phyloP scores from a whole-genome alignment of 148 eudicot species.

The Euryodendron excelsum region DNA sequence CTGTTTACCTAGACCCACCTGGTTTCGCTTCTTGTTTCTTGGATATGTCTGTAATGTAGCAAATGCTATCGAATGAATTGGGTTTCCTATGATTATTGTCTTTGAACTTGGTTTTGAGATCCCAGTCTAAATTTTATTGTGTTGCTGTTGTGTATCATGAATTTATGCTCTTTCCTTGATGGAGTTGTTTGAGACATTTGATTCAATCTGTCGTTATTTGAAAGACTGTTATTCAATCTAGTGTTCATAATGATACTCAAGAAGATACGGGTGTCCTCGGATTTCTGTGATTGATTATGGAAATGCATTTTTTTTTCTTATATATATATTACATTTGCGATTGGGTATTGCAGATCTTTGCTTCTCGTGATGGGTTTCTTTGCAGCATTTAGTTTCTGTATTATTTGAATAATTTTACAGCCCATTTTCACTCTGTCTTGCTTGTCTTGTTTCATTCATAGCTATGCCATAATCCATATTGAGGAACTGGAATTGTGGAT shows the following conservation, averaged over 20 bases:
- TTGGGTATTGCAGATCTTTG: conserved; percentile 8
- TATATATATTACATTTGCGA: background rate
- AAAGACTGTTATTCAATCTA: background rate
- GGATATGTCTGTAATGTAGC: background rate
- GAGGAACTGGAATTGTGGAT: background rate
- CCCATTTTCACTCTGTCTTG: background rate
- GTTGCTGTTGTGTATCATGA: no score
- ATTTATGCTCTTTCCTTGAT: background rate
- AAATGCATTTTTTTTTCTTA: background rate
- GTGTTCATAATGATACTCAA: background rate
- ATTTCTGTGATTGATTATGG: background rate
- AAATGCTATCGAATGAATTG: conserved; percentile 7
- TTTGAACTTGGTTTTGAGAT: background rate
- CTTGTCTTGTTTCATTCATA: conserved; percentile 14
- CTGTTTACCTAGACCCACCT: background rate
- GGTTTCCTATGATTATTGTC: background rate
- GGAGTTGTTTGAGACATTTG: background rate
- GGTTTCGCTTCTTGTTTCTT: background rate
- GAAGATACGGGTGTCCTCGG: background rate
- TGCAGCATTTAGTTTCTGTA: background rate
- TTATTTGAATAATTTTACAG: conserved; percentile 5
- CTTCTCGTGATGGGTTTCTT: background rate
- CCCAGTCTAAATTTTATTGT: background rate
- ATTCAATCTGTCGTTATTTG: background rate
- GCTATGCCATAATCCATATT: background rate